These are phyloP conservation scores for Rhamnella rubrinervis DNA, from an alignment of 331 rosid genomes.

Conservation along the genomic window DNA sequence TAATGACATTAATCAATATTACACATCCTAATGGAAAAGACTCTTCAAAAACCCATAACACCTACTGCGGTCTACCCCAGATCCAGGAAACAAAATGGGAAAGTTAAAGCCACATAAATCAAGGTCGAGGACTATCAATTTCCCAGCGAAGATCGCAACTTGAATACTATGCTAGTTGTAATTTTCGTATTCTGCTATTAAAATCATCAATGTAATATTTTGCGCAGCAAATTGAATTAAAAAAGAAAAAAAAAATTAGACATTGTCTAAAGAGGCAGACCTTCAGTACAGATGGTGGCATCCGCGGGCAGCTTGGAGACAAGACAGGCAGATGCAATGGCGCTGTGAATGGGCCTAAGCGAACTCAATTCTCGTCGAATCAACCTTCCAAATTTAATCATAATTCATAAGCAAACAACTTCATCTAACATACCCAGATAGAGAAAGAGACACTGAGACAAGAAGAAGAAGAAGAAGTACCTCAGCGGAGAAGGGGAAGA, in stretches of 20 bases:
- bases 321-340: conserved; percentile 49
- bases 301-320: conserved; percentile 53
- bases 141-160: too few species aligned
- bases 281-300: conserved; percentile 42
- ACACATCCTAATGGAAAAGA: too few species aligned
- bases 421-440: background rate
- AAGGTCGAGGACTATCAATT: too few species aligned
- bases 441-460: too few species aligned
- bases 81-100: too few species aligned
- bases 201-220: too few species aligned
- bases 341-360: conserved; percentile 39
- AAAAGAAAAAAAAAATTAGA: background rate
- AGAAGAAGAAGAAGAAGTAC: conserved; percentile 21
- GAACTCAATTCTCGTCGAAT: conserved; percentile 57
- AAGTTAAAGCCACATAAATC: too few species aligned
- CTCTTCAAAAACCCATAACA: too few species aligned
- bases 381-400: conserved; percentile 23
- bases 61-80: too few species aligned
- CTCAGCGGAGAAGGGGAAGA: conserved; percentile 26
- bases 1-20: too few species aligned
- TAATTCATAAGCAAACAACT: background rate
- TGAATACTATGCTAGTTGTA: too few species aligned
- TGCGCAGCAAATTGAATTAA: background rate
- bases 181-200: too few species aligned
- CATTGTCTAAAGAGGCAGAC: conserved; percentile 1